Base-by-base conservation (phyloP, 2,329 filamentous ascomycete genomes). In the Cordyceps pruinosa region DNA sequence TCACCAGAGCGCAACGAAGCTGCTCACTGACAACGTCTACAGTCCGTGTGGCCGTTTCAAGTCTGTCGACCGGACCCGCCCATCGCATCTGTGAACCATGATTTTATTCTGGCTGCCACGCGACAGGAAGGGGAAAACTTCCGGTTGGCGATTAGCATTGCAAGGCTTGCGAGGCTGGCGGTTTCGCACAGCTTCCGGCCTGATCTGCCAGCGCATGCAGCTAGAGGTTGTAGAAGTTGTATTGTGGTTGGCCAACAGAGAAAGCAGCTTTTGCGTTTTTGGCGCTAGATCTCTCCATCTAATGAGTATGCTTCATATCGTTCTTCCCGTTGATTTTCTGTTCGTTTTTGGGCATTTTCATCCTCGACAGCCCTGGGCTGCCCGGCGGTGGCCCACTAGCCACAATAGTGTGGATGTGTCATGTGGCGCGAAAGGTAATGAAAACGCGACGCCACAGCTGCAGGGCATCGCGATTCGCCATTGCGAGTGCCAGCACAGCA, bases 21-120 rank as follows among this genome's bases (percentile, higher is more conserved):
- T 55, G 42, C n/a, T 46, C 51, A 55, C 51, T 32, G 41, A 55
- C 41, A 37, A 39, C 28, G 30, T 25, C 23, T 21, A 17, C 25
- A 46, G 52, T 55, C 52, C 52, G 42, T 55, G 52, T 47, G 23
- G 42, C 21, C 8, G 52, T 55, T 55, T 55, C 52, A 55, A 28
- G 41, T 37, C 25, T 5, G 15, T 34, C 17, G 28, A 53, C 50
- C 45, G 26, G 50, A 53, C 50, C 39, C 50, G 50, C 39, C 37
- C 21, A 44, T 35, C 19, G 21, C 19, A 25, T 26, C 39, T 53
- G 21, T 42, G 25, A 41, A 17, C 35, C 12, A 41, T 26, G 32
- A 9, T 30, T 26, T 26, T 47, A 4, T 35, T 7, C 30, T 30
- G 37, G 13, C 39, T 21, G 25, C 13, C n/a, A 12, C 5, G 5